Evolutionary conservation across 2,329 filamentous ascomycete genomes (phyloP).

Genomic region (Trichoderma lentiforme): DNA sequence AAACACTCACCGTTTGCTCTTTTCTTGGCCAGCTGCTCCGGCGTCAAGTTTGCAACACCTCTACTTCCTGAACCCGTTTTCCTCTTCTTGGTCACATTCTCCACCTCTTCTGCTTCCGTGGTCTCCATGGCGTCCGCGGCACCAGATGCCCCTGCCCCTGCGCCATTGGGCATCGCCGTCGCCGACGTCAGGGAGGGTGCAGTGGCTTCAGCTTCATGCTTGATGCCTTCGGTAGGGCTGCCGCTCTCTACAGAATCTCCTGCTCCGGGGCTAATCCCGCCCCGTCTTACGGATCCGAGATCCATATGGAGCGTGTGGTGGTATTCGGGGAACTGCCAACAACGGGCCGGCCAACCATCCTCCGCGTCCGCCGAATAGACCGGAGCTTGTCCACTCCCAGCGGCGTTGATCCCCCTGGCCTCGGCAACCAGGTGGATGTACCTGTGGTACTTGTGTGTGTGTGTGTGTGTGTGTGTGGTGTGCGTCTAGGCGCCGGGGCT

Average conservation of each 20-base stretch:
- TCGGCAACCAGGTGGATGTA: background rate
- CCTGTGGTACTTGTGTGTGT: background rate
- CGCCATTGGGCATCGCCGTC: constrained; percentile 4
- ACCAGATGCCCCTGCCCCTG: background rate
- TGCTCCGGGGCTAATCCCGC: constrained; percentile 12
- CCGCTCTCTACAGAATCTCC: constrained; percentile 7
- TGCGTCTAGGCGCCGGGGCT: background rate
- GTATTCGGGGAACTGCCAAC: constrained; percentile 5
- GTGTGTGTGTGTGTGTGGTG: background rate
- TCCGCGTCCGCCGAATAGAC: background rate
- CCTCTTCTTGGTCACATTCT: constrained; percentile 36
- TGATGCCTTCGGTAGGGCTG: constrained; percentile 3
- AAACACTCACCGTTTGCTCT: constrained; percentile 51
- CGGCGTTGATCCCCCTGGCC: background rate
- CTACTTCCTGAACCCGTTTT: constrained; percentile 44
- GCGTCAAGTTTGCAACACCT: constrained; percentile 62
- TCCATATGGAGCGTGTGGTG: constrained; percentile 14
- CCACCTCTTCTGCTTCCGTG: constrained; percentile 3
- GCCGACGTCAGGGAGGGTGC: background rate
- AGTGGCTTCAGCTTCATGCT: background rate
- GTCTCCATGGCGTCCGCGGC: constrained; percentile 4
- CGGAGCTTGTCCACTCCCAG: background rate
- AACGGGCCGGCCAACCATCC: background rate
- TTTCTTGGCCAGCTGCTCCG: constrained; percentile 70
- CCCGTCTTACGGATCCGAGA: constrained; percentile 1